phyloP scores from a whole-genome alignment of 441 rosid genomes.

The Bruguiera hainesii region DNA sequence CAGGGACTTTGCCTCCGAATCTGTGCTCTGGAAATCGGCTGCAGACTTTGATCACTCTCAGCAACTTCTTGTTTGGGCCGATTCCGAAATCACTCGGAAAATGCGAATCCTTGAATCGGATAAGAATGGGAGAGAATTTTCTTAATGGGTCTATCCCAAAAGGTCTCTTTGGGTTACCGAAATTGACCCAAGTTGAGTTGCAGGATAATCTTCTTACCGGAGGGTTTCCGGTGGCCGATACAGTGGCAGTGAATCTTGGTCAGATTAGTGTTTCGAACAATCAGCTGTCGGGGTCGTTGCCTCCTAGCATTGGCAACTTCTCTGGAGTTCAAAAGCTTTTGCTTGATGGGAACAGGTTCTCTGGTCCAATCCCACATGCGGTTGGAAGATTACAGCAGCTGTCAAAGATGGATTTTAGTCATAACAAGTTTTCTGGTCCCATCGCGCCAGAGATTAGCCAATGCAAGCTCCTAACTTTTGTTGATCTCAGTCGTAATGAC shows the following conservation, averaged over 20 bases:
- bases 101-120: conserved; percentile 69
- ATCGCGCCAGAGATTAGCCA: conserved; percentile 73
- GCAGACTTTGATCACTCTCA: conserved; percentile 65
- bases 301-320: conserved; percentile 70
- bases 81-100: conserved; percentile 74
- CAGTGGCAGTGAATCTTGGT: conserved; percentile 55
- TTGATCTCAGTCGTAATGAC: conserved; percentile 82
- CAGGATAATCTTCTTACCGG: conserved; percentile 77
- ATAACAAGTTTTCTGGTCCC: conserved; percentile 66
- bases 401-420: conserved; percentile 81
- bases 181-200: conserved; percentile 78
- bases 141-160: conserved; percentile 87
- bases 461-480: conserved; percentile 80
- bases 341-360: conserved; percentile 81
- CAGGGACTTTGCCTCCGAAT: conserved; percentile 73
- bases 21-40: conserved; percentile 76
- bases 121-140: conserved; percentile 89
- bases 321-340: conserved; percentile 86
- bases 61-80: conserved; percentile 76
- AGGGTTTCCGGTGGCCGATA: conserved; percentile 53
- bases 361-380: conserved; percentile 73
- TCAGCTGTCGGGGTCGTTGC: conserved; percentile 69
- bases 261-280: conserved; percentile 87
- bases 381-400: conserved; percentile 82
- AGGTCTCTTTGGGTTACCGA: conserved; percentile 75